Conservation (phyloP, 108 stramenopile species). For the Asterionellopsis glacialis region DNA sequence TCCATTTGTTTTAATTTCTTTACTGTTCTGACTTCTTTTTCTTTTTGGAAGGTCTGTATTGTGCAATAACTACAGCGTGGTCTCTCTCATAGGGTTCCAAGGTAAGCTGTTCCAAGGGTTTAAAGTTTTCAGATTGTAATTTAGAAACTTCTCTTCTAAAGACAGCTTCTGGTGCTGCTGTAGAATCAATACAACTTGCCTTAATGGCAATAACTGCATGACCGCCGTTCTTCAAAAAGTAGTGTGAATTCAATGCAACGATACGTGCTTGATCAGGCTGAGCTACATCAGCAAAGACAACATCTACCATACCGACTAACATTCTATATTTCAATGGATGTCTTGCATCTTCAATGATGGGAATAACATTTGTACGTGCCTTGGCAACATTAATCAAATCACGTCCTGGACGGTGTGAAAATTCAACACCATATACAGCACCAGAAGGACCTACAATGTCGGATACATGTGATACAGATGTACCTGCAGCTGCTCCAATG, state of each 20-base stretch:
- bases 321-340: conserved; percentile 99
- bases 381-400: conserved; percentile 99
- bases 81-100: conserved; percentile 99
- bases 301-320: conserved; percentile 99
- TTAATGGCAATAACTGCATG: conserved; percentile 99
- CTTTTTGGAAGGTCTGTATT: conserved; percentile 93
- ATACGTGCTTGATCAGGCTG: conserved; percentile 99
- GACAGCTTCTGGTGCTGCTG: conserved; percentile 98
- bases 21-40: conserved; percentile 33
- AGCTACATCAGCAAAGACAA: conserved; percentile 98
- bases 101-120: conserved; percentile 98
- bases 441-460: conserved; percentile 98
- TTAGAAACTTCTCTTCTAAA: conserved; percentile 94
- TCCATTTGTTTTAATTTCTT: no score
- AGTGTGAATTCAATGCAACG: conserved; percentile 97
- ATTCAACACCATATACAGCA: conserved; percentile 99
- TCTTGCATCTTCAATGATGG: conserved; percentile 99
- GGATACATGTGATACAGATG: conserved; percentile 97
- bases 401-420: conserved; percentile 98
- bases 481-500: conserved; percentile 98
- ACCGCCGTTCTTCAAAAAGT: conserved; percentile 99
- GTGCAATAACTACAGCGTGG: conserved; percentile 96
- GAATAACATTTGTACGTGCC: conserved; percentile 97
- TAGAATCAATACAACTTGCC: conserved; percentile 98
- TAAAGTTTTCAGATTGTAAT: conserved; percentile 93